Percentiles rank a stretch among this genome's conserved stretches.
Conservation (phyloP, 768 basidiomycete genomes). For the Pulveroboletus ravenelii region DNA sequence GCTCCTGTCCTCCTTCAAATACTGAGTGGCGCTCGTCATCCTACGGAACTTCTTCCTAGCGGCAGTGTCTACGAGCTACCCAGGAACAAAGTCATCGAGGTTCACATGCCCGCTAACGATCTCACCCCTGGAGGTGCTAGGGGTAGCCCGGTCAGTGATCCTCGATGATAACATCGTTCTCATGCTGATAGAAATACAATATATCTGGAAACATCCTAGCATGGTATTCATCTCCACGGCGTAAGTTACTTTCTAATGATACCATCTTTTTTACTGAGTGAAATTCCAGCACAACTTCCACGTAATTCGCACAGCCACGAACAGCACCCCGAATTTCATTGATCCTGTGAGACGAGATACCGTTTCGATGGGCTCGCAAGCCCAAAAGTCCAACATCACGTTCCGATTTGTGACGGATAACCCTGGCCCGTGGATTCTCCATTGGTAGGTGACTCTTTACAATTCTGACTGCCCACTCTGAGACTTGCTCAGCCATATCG, state of each 20-base stretch:
- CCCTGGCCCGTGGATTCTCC: conserved; percentile 56
- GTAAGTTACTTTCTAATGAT: conserved; percentile 20
- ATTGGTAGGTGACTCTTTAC: conserved; percentile 27
- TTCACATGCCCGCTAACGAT: conserved; percentile 42
- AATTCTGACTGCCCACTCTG: neutral
- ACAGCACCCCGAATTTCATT: conserved; percentile 30
- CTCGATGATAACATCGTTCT: neutral
- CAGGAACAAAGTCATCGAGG: conserved; percentile 42
- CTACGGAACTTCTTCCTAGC: conserved; percentile 44
- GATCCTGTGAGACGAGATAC: conserved; percentile 37
- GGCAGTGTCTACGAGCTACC: conserved; percentile 47
- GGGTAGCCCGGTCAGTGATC: conserved; percentile 32
- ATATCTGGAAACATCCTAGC: conserved; percentile 13
- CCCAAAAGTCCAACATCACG: conserved; percentile 40
- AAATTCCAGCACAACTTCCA: conserved; percentile 34
- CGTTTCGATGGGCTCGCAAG: conserved; percentile 29
- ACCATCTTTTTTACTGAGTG: neutral
- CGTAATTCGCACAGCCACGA: conserved; percentile 34
- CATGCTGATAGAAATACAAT: neutral
- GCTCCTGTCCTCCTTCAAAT: conserved; percentile 57
- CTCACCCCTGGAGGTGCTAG: conserved; percentile 29
- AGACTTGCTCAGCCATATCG: conserved; percentile 25
- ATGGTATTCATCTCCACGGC: conserved; percentile 40
- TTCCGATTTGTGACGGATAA: conserved; percentile 64
- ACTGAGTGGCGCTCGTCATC: conserved; percentile 45